Percentiles rank a stretch among this genome's conserved stretches.
Conservation (phyloP, 441 rosid species). For the Jatropha multifida region DNA sequence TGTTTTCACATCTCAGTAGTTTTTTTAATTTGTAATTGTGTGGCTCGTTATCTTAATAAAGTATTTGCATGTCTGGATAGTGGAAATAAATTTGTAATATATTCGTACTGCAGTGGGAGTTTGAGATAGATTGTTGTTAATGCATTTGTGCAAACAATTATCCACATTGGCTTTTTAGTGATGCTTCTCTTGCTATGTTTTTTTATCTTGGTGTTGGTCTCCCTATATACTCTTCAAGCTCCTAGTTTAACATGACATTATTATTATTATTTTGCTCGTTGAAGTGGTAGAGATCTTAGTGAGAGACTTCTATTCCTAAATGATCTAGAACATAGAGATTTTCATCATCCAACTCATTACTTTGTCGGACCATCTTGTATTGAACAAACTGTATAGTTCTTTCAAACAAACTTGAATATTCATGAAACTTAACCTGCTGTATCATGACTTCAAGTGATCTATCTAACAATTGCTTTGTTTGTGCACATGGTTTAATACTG, state of each 20-base stretch:
- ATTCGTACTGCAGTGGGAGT: not conserved
- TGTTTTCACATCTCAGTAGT: conserved; percentile 12
- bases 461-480: not conserved
- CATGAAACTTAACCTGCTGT: not conserved
- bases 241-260: not conserved
- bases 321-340: not conserved
- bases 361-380: not conserved
- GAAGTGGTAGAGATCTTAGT: not conserved
- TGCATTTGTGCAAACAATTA: not conserved
- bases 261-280: not conserved
- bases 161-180: not conserved
- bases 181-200: not conserved
- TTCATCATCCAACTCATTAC: not conserved
- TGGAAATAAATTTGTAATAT: conserved; percentile 4
- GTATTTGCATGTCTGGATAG: conserved; percentile 4
- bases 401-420: not conserved
- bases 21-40: not conserved
- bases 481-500: not conserved
- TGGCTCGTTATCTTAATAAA: not conserved
- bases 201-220: not conserved
- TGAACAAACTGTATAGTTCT: not conserved
- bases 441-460: not conserved
- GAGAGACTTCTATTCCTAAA: not conserved
- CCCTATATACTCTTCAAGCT: not conserved
- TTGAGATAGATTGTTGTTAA: not conserved